These are phyloP conservation scores for Trametes hirsuta DNA, from an alignment of 1,284 basidiomycete genomes.

Conservation along the genomic window DNA sequence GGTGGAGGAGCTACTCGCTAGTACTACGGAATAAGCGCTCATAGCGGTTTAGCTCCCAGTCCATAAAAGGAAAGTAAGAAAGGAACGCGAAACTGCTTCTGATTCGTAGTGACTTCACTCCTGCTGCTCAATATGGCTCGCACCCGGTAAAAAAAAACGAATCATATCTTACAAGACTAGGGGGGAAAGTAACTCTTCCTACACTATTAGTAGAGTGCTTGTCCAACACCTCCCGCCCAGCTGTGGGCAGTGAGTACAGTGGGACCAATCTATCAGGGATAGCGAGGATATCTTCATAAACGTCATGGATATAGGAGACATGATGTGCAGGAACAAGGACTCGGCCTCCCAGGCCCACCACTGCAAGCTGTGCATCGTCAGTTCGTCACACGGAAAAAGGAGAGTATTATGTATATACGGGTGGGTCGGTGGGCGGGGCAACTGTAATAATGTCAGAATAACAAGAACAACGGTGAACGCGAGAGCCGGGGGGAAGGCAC, in stretches of 20 bases:
- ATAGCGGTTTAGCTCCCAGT: background rate
- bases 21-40: slow-evolving; percentile 4
- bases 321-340: slow-evolving; percentile 21
- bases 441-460: slow-evolving; percentile 13
- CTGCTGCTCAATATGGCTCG: too few relatives aligned
- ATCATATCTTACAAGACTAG: too few relatives aligned
- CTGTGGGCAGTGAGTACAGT: background rate
- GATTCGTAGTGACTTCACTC: too few relatives aligned
- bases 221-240: background rate
- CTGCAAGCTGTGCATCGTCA: slow-evolving; percentile 27
- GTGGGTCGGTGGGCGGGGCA: background rate
- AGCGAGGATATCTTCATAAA: slow-evolving; percentile 26
- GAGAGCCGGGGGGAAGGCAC: background rate
- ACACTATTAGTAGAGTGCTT: background rate
- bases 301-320: slow-evolving; percentile 27
- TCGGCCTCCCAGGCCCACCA: slow-evolving; percentile 13
- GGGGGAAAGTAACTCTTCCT: too few relatives aligned
- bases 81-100: background rate
- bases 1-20: background rate
- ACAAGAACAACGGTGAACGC: slow-evolving; percentile 6
- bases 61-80: slow-evolving; percentile 8
- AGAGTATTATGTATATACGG: slow-evolving; percentile 16
- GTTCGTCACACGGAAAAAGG: slow-evolving; percentile 25
- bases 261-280: slow-evolving; percentile 5
- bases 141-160: too few relatives aligned